Evolutionary conservation across 2,329 filamentous ascomycete species (phyloP), one percentile per base, ranked within the genome.

Genomic region (Exophiala sideris): DNA sequence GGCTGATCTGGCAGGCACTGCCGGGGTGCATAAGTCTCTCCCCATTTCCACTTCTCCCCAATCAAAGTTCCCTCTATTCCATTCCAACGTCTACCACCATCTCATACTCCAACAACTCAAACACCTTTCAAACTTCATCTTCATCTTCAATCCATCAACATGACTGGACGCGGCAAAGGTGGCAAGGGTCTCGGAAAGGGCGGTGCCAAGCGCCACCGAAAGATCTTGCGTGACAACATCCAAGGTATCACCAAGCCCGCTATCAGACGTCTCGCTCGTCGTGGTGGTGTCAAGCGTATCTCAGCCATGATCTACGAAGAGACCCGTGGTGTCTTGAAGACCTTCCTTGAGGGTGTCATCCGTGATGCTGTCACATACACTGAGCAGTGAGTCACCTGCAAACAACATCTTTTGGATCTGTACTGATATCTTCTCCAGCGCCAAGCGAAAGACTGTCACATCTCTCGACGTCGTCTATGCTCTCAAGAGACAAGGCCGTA

Each of bases 261-360:
- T 70, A 96, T 96, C 79, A 88, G 91, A 71, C 91, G 91, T 95
- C 91, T 96, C 75, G 91, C 91, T 65, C 91, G 91, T 80, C 91
- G 91, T 94, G 91, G 91, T 78, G 91, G 91, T 91, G 91, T 96
- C 84, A 96, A 96, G 89, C 91, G 91, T 95, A 96, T 96, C 71
- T 96, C 91, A 70, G 91, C 91, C 74, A 80, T 88, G 86, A 89
- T 89, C 79, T 89, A 89, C 80, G 86, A 88, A 73, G 85, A 90
- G 80, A 89, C 87, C 67, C 86, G 87, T 71, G 85, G 85, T 81
- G 87, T 89, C 68, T 81, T 90, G 68, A 89, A 89, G 83, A 59
- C 86, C 74, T 89, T 89, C 84, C 85, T 90, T 66, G 87, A 89
- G 77, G 82, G 84, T 73, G 86, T 90, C 74, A 89, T 90, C 71